Evolutionary conservation across 2,329 filamentous ascomycete genomes (phyloP).

Genomic region (Exophiala lecanii-corni): DNA sequence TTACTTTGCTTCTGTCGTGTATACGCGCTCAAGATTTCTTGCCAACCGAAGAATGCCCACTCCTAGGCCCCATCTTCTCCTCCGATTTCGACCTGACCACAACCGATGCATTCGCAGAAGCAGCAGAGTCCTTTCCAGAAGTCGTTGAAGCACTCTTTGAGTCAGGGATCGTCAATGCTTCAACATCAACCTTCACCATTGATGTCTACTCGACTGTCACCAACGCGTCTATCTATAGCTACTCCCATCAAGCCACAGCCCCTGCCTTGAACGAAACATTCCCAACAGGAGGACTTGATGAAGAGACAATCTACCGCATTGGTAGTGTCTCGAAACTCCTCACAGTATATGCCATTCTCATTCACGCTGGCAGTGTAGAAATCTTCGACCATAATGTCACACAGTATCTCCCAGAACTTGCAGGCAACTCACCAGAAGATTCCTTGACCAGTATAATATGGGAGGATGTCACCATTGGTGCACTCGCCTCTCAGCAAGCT

Average conservation of each 20-base stretch:
- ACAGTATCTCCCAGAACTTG: constrained; percentile 41
- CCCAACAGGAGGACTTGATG: constrained; percentile 27
- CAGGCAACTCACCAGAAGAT: constrained; percentile 28
- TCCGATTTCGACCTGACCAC: constrained; percentile 4
- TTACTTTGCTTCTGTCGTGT: background rate
- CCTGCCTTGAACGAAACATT: constrained; percentile 1
- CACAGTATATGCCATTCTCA: constrained; percentile 36
- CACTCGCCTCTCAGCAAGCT: constrained; percentile 43
- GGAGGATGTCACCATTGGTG: constrained; percentile 45
- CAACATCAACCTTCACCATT: constrained; percentile 2
- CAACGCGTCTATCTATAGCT: constrained; percentile 6
- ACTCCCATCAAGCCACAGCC: constrained; percentile 2
- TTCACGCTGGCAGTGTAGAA: constrained; percentile 29
- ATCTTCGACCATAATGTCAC: constrained; percentile 43
- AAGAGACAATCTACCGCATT: constrained; percentile 39
- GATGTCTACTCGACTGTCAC: constrained; percentile 6
- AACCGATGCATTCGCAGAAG: constrained; percentile 3
- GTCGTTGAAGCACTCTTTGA: constrained; percentile 2
- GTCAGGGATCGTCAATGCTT: background rate
- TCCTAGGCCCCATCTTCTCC: constrained; percentile 2
- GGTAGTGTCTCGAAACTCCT: constrained; percentile 41
- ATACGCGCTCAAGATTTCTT: background rate
- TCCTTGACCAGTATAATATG: constrained; percentile 37
- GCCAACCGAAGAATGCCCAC: constrained; percentile 1
- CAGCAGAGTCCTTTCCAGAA: constrained; percentile 1